These are phyloP conservation scores for Plantago major DNA, from an alignment of 257 asterid species.

Conservation along the genomic window DNA sequence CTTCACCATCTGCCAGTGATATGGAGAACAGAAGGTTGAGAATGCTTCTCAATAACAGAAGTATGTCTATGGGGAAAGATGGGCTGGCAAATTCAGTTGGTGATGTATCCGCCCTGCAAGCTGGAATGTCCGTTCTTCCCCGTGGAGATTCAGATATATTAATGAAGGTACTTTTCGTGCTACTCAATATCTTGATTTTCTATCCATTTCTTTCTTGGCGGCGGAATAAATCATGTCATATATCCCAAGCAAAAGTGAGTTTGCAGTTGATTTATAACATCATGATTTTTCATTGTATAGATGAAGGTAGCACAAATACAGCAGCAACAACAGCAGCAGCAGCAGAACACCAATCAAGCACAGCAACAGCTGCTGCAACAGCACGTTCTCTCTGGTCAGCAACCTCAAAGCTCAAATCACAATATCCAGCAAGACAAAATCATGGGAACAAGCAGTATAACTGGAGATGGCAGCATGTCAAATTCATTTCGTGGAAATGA, in stretches of 20 bases:
- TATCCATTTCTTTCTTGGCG: neutral
- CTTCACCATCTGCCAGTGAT: constrained; percentile 79
- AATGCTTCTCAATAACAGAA: constrained; percentile 79
- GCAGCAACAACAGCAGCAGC: constrained; percentile 53
- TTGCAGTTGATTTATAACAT: neutral
- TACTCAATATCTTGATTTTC: constrained; percentile 6
- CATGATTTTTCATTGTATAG: constrained; percentile 32
- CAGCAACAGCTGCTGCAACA: constrained; percentile 78
- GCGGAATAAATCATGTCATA: neutral
- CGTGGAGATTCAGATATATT: constrained; percentile 81
- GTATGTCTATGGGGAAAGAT: constrained; percentile 84
- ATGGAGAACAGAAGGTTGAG: constrained; percentile 84
- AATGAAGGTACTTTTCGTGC: constrained; percentile 53
- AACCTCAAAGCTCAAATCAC: constrained; percentile 81
- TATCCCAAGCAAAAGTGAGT: neutral
- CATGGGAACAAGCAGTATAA: constrained; percentile 57
- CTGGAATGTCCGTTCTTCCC: constrained; percentile 64
- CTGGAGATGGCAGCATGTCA: constrained; percentile 88
- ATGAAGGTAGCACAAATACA: constrained; percentile 67
- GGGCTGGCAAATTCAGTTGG: constrained; percentile 78
- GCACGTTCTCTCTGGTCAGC: constrained; percentile 74
- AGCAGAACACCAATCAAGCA: constrained; percentile 48
- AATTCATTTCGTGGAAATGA: constrained; percentile 83
- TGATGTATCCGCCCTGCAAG: constrained; percentile 79
- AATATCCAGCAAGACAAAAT: constrained; percentile 80